Evolutionary conservation across 2,329 filamentous ascomycete species (phyloP).

Genomic region (Harringtonia aguacate): DNA sequence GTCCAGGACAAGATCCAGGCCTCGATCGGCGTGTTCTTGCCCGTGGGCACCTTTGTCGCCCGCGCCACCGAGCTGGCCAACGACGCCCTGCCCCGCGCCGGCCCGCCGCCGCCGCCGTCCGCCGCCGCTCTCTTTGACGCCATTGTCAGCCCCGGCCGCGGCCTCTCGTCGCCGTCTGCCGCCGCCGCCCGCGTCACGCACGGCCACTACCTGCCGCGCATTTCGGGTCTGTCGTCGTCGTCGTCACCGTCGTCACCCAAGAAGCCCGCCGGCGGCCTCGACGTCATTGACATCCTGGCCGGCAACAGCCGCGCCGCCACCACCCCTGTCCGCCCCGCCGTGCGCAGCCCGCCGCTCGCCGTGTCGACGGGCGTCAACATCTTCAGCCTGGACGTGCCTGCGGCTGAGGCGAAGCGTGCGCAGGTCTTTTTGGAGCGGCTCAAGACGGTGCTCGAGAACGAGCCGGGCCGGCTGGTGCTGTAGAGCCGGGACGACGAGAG

Average conservation of each 20-base stretch:
- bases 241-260: constrained; percentile 9
- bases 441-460: constrained; percentile 71
- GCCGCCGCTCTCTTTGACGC: constrained; percentile 82
- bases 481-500: constrained; percentile 16
- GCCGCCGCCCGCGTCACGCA: constrained; percentile 37
- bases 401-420: constrained; percentile 72
- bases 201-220: constrained; percentile 61
- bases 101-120: constrained; percentile 49
- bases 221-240: constrained; percentile 42
- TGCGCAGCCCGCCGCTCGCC: constrained; percentile 26
- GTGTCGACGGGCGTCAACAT: constrained; percentile 55
- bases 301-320: constrained; percentile 5
- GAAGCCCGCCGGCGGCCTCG: constrained; percentile 37
- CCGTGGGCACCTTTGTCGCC: constrained; percentile 76
- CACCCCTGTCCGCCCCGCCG: constrained; percentile 25
- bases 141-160: constrained; percentile 51
- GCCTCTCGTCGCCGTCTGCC: constrained; percentile 18
- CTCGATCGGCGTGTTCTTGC: constrained; percentile 68
- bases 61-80: constrained; percentile 83
- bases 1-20: constrained; percentile 72
- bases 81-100: constrained; percentile 64
- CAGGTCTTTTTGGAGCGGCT: constrained; percentile 74
- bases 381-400: constrained; percentile 71
- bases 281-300: constrained; percentile 67
- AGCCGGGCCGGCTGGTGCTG: constrained; percentile 65